Evolutionary conservation across 495 filamentous ascomycete genomes (phyloP), one percentile per base, ranked within the genome.

Genomic region (Penicillium goetzii): DNA sequence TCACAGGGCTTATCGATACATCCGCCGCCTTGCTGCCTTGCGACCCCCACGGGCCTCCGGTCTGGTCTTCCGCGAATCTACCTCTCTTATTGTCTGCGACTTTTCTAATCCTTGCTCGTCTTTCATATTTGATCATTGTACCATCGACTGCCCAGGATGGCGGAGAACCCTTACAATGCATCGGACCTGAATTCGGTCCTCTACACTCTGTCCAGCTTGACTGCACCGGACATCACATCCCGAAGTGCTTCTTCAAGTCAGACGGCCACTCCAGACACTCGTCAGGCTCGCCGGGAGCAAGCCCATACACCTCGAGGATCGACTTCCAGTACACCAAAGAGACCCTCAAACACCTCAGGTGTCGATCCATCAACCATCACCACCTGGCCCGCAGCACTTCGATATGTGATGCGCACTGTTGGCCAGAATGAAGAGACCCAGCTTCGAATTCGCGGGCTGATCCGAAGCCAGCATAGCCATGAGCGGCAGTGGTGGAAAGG

Each of bases 401-500:
- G 81, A 61, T 84, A 86, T 77, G 80, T 91, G 8, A 89, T 83
- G 76, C 83, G 81, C 61, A 83, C 82, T 10, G 77, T 88, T 3
- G 73, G 76, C 28, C 78, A 81, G 53, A 84, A 84, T 67, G 81
- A 85, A 61, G 67, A 68, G 41, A 74, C 76, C 38, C 71, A 76
- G 40, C 69, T 63, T 6, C 75, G 74, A 7, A 80, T 81, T 52
- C 71, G 73, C 23, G 75, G 86, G 68, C 77, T 92, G 62, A 89
- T 90, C 58, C 81, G 78, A 50, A 80, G 84, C 28, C 89, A 91
- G 64, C 83, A 87, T 61, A 77, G 78, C 30, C 85, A 90, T 70
- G 88, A 90, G 69, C 77, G 78, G 59, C 79, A 85, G 63, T 92
- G 89, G 89, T 90, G 81, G 78, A 64, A 76, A 33, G 80, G 78